Percentiles rank a stretch among this genome's conserved stretches.
Conservation (phyloP, 108 stramenopile genomes). For the Aurantiochytrium sp. region DNA sequence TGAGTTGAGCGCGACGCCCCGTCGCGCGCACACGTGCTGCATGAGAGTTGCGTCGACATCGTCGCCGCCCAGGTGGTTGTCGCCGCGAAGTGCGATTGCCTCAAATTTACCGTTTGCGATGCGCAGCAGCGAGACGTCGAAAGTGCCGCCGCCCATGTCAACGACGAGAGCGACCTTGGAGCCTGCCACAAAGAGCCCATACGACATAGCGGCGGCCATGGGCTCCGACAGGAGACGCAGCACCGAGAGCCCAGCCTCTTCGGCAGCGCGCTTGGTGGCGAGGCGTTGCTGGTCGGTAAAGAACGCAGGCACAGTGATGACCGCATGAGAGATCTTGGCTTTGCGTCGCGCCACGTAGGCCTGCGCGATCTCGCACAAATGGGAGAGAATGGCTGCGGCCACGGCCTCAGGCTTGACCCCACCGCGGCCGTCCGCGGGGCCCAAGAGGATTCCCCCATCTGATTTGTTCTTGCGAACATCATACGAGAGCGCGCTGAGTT, state of each 20-base stretch:
- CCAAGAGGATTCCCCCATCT: background rate
- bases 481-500: background rate
- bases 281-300: background rate
- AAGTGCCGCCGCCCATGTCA: constrained; percentile 28
- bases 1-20: background rate
- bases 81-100: constrained; percentile 21
- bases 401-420: background rate
- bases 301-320: constrained; percentile 27
- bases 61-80: background rate
- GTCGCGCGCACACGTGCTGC: background rate
- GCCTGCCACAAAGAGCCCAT: constrained; percentile 22
- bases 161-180: background rate
- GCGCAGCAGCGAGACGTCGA: constrained; percentile 2
- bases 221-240: background rate
- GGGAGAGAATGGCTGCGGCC: background rate
- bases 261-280: background rate
- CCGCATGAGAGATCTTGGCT: background rate
- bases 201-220: constrained; percentile 15
- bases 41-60: background rate
- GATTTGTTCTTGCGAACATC: background rate
- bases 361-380: background rate
- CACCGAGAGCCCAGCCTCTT: background rate
- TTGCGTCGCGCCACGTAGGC: background rate
- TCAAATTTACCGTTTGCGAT: constrained; percentile 8
- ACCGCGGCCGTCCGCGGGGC: background rate